Conservation (phyloP, 768 basidiomycete species). For the Pilatotrama ljubarskyi region DNA sequence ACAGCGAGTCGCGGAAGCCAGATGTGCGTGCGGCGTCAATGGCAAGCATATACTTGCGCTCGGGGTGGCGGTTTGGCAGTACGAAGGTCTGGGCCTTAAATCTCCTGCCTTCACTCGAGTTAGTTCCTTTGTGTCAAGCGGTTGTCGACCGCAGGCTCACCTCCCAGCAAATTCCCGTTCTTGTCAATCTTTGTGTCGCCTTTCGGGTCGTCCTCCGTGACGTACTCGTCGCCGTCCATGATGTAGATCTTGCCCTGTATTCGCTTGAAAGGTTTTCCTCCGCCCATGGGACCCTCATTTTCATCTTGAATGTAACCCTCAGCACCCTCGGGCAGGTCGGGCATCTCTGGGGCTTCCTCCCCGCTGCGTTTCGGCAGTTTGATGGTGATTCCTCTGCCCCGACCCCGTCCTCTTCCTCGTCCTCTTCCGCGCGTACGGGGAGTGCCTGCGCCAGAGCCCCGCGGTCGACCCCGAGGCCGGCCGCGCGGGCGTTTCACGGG, state of each 20-base stretch:
- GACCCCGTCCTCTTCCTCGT: slow-evolving; percentile 31
- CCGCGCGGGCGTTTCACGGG: slow-evolving; percentile 27
- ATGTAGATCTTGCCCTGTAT: slow-evolving; percentile 74
- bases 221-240: slow-evolving; percentile 88
- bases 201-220: slow-evolving; percentile 78
- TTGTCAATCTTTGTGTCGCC: slow-evolving; percentile 92
- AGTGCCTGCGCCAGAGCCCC: slow-evolving; percentile 26
- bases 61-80: slow-evolving; percentile 82
- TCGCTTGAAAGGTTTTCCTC: slow-evolving; percentile 70
- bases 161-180: slow-evolving; percentile 80
- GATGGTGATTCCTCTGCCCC: slow-evolving; percentile 31
- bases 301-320: slow-evolving; percentile 23
- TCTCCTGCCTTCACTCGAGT: slow-evolving; percentile 57
- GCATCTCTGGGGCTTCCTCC: slow-evolving; percentile 42
- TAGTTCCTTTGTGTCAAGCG: neutral
- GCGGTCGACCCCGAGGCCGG: slow-evolving; percentile 26
- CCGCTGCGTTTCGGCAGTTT: slow-evolving; percentile 36
- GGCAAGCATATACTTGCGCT: slow-evolving; percentile 89
- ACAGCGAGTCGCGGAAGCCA: slow-evolving; percentile 96
- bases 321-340: slow-evolving; percentile 32
- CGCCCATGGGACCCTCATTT: slow-evolving; percentile 38
- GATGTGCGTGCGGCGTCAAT: slow-evolving; percentile 97
- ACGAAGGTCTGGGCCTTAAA: slow-evolving; percentile 90
- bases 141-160: slow-evolving; percentile 40
- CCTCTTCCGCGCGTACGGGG: slow-evolving; percentile 31